Evolutionary conservation across 2,329 filamentous ascomycete genomes (phyloP), one percentile per base, ranked within the genome.

Genomic region (Harringtonia lauricola): DNA sequence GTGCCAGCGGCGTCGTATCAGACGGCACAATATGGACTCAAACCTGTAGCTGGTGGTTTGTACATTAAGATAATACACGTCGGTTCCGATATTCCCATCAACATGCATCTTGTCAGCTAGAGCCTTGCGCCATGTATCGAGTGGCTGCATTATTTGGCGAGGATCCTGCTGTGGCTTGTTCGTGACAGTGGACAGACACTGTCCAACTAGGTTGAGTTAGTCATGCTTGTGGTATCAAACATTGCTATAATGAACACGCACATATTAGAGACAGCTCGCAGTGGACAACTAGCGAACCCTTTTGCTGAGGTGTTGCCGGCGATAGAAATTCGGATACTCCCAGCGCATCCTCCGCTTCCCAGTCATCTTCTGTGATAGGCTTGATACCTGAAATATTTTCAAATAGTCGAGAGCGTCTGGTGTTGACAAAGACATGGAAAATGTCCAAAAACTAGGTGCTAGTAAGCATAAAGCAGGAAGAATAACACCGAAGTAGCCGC

Each of bases 11-110:
- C 51, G 48, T 49, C 51, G 48, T 45, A 53, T 50, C 42, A 51
- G 48, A 44, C 51, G 51, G 48, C 51, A 53, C 48, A 53, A 48
- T 46, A 53, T 47, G 40, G 46, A 50, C 48, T 51, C 49, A 48
- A 50, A 53, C 44, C 51, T 49, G 44, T 53, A 53, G 44, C 51
- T 52, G 46, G 51, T 49, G 39, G 51, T 46, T 52, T 52, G 48
- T 45, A 49, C 44, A 44, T 50, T 50, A 41, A 53, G 49, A 47
- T 51, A 53, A 48, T 51, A 51, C 39, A 53, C 46, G 41, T 53
- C 49, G 45, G 51, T 50, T 44, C 48, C 51, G 42, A 48, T 51
- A 47, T 48, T 47, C 34, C 42, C 49, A 44, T 39, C 44, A 21
- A 53, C 44, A 42, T 53, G 49, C 51, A 53, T 53, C 46, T 46